Evolutionary conservation across 345 rosid genomes (phyloP), one percentile per base, ranked within the genome.

Genomic region (Punica granatum): DNA sequence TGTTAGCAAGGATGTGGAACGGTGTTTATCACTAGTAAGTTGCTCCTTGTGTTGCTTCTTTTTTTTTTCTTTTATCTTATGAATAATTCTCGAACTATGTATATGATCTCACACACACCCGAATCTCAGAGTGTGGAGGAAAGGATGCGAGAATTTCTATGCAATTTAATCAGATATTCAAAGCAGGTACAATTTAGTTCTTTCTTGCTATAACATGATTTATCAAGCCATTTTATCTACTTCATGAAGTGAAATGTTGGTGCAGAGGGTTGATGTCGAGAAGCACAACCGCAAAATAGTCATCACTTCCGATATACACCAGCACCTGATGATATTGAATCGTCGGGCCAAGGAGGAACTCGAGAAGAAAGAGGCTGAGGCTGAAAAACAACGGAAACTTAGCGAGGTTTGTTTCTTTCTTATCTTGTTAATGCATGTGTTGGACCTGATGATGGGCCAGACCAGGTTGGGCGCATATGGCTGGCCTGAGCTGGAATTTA

Each of bases 21-120:
- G 90, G 63, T 95, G 97, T 81, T 65, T 95, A 77, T 95, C 99
- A 62, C 77, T 88, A 93, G 98, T 95, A 74, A 83, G 90, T 72
- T 74, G 72, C 76, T 67, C 70, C 44, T 66, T 69, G 44, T 82
- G 43, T n/a, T n/a, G n/a, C n/a, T n/a, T n/a, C n/a, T n/a, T n/a
- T n/a, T n/a, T n/a, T n/a, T 62, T 65, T 41, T 61, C 60, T 64
- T 72, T 56, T 67, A 46, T 61, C 31, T 35, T 30, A 30, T 14
- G 18, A 4, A 37, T 7, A 35, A 16, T 6, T 63, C 1, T 6
- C 14, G 23, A 39, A 19, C 43, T 39, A n/a, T 36, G 64, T 46
- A 36, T 26, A 16, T 11, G 23, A 34, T 70, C 49, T 84, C 30
- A 77, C 41, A 70, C 67, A 25, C 33, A 72, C 69, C 77, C 41